Percentiles rank a stretch among this genome's conserved stretches.
Conservation (phyloP, 2,329 filamentous ascomycete species). For the Scedosporium minutisporum region DNA sequence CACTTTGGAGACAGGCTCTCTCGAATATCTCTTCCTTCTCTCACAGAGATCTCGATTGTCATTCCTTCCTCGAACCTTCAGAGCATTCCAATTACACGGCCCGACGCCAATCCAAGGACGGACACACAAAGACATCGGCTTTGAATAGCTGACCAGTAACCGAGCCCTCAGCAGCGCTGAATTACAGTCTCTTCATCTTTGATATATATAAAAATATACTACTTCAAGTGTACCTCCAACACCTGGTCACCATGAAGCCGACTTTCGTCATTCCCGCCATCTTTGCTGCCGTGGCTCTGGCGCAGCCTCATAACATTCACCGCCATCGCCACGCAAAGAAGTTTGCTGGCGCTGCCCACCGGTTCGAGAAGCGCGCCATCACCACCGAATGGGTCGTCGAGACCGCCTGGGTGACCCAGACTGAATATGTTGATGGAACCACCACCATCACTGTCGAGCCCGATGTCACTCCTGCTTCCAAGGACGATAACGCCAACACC, state of each 20-base stretch:
- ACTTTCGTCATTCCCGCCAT: constrained; percentile 27
- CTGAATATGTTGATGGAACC: constrained; percentile 32
- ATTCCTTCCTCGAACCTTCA: background rate
- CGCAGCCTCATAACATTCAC: constrained; percentile 37
- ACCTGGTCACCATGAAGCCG: constrained; percentile 31
- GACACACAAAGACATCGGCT: background rate
- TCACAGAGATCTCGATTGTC: background rate
- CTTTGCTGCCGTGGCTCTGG: constrained; percentile 34
- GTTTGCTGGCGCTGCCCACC: constrained; percentile 15
- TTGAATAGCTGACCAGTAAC: background rate
- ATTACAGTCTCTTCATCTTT: background rate
- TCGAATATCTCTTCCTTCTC: background rate
- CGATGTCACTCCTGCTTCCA: constrained; percentile 9
- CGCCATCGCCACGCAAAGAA: constrained; percentile 25
- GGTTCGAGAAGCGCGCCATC: constrained; percentile 3
- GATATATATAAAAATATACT: constrained; percentile 7
- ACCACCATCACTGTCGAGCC: constrained; percentile 15
- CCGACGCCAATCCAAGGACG: background rate
- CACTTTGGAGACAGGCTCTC: constrained; percentile 6
- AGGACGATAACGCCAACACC: constrained; percentile 5
- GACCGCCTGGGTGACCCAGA: constrained; percentile 33
- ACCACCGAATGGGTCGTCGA: constrained; percentile 24
- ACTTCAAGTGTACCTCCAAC: background rate
- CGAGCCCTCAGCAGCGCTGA: background rate
- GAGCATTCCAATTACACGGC: constrained; percentile 2